Evolutionary conservation across 2,329 filamentous ascomycete species (phyloP), one percentile per base, ranked within the genome.

Genomic region (Plenodomus lindquistii): DNA sequence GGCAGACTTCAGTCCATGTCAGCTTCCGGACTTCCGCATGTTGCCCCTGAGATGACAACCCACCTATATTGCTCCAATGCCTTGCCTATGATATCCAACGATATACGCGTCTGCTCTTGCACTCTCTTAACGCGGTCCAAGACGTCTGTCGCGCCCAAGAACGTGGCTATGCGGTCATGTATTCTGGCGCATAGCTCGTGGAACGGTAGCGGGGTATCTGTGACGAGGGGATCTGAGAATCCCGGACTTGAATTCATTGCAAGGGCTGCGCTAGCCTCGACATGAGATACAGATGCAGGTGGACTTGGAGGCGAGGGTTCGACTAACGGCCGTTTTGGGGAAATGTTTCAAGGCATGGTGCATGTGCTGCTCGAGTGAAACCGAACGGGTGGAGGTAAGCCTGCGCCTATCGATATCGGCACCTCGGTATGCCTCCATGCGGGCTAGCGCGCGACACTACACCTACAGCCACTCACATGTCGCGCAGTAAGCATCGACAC

Each of bases 11-110:
- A 37, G 44, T 27, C 40, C 36, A 18, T 34, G 54, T 67, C 47
- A 69, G 60, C 51, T 45, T 42, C n/a, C 17, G 19, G 42, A 36
- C 35, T 39, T 37, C 49, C 40, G 24, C 41, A 40, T 35, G 15
- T n/a, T 38, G 42, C 34, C 42, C 46, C 42, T 35, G 37, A 40
- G 35, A 34, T 34, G 22, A 31, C 44, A 29, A 73, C 83, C 49
- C 75, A 94, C 86, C 81, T 81, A 72, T 96, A 97, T 66, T 80
- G 81, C 54, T 83, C 74, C 65, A 97, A 77, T 13, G 92, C 89
- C 62, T 90, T 82, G 52, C 84, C 81, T 48, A 97, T 85, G 18
- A 96, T 85, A 18, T 74, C 79, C 64, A 96, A 79, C 19, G 91
- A 87, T 44, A 83, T 77, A 52, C 84, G 82, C 38, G 89, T 88